Conservation (phyloP, 2,329 filamentous ascomycete species). For the Xylariaceae sp. region DNA sequence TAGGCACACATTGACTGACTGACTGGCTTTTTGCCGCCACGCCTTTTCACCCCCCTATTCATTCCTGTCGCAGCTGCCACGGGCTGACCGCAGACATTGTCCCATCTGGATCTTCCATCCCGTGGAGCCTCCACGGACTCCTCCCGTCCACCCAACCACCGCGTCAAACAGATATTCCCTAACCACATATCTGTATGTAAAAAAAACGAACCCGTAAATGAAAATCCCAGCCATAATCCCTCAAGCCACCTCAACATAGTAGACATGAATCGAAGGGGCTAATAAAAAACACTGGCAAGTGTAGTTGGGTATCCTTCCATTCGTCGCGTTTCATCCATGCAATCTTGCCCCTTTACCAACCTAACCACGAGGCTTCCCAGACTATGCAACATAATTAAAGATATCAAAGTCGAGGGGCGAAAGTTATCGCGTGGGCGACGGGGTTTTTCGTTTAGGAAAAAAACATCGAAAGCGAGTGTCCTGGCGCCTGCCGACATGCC, state of each 20-base stretch:
- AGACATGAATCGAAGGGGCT: conserved; percentile 27
- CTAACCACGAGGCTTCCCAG: conserved; percentile 22
- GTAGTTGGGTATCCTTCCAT: conserved; percentile 34
- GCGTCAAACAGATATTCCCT: conserved; percentile 19
- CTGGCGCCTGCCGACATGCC: conserved; percentile 29
- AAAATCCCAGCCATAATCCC: conserved; percentile 15
- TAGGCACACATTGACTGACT: conserved; percentile 17
- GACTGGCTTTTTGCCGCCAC: conserved; percentile 20
- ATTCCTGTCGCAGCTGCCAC: conserved; percentile 17
- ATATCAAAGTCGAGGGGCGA: conserved; percentile 18
- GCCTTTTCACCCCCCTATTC: conserved; percentile 25
- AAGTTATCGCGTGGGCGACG: conserved; percentile 34
- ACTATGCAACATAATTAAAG: conserved; percentile 27
- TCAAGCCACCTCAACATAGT: conserved; percentile 26
- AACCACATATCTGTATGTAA: conserved; percentile 28
- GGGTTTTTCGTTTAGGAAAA: conserved; percentile 31
- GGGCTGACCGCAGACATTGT: conserved; percentile 13
- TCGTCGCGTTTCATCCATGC: conserved; percentile 33
- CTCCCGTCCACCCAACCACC: conserved; percentile 19
- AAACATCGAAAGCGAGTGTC: conserved; percentile 33
- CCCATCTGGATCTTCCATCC: conserved; percentile 20
- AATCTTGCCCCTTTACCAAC: conserved; percentile 28
- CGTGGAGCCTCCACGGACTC: conserved; percentile 21
- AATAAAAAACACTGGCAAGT: conserved; percentile 27
- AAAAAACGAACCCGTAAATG: conserved; percentile 8